Percentiles rank a stretch among this genome's conserved stretches.
Conservation (phyloP, 805 yeast species). For the Starmerella tilneyi region DNA sequence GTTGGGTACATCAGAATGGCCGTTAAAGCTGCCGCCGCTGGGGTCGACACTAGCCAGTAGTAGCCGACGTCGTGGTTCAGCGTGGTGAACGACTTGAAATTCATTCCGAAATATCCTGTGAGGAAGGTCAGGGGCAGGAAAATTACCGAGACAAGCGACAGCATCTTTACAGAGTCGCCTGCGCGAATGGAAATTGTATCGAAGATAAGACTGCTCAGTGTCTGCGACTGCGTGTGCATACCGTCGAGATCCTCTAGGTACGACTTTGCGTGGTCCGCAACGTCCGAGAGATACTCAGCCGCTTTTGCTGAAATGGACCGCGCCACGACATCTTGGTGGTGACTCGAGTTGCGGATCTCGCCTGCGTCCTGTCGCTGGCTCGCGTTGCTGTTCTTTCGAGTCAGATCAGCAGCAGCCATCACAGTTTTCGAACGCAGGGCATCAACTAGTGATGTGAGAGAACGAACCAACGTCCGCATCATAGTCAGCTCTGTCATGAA, state of each 20-base stretch:
- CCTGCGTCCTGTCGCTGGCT: too few relatives aligned
- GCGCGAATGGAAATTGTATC: conserved; percentile 49
- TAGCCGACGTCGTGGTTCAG: conserved; percentile 34
- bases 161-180: conserved; percentile 44
- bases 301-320: conserved; percentile 36
- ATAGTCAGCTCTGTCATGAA: conserved; percentile 45
- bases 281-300: conserved; percentile 44
- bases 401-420: background rate
- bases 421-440: conserved; percentile 28
- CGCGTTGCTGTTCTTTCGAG: background rate
- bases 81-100: conserved; percentile 38
- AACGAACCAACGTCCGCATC: conserved; percentile 39
- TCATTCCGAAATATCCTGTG: conserved; percentile 56
- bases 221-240: conserved; percentile 44
- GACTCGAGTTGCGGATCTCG: too few relatives aligned
- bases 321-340: background rate
- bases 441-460: conserved; percentile 40
- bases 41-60: conserved; percentile 42
- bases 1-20: conserved; percentile 27
- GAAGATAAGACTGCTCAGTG: conserved; percentile 43
- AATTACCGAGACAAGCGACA: conserved; percentile 48
- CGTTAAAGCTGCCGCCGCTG: conserved; percentile 30
- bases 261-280: conserved; percentile 45
- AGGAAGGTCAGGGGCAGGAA: conserved; percentile 50
- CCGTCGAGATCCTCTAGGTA: conserved; percentile 46